A percentile compares a stretch with the other conserved stretches of the same genome.
Evolutionary conservation across 2,329 filamentous ascomycete species (phyloP).

Genomic region (Alternaria triticina): DNA sequence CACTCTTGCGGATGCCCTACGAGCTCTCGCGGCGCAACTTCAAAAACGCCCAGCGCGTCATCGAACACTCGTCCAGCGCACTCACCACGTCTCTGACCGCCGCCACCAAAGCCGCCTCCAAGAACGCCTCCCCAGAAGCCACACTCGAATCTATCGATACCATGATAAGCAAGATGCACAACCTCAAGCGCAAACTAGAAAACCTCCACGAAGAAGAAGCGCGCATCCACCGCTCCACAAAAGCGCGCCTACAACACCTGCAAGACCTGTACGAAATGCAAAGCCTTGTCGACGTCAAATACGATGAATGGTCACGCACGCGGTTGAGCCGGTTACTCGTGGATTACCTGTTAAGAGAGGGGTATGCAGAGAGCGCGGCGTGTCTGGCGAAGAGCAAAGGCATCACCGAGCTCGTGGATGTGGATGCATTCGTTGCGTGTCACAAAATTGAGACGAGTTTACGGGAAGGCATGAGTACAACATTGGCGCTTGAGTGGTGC

Average conservation of each 20-base stretch:
- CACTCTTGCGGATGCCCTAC: slow-evolving; percentile 88
- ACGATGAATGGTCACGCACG: slow-evolving; percentile 85
- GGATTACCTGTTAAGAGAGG: slow-evolving; percentile 88
- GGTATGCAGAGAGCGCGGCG: slow-evolving; percentile 78
- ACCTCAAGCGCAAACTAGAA: slow-evolving; percentile 85
- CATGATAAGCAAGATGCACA: slow-evolving; percentile 85
- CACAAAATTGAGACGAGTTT: slow-evolving; percentile 78
- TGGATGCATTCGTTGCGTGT: slow-evolving; percentile 85
- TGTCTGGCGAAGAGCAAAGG: slow-evolving; percentile 75
- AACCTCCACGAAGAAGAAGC: slow-evolving; percentile 79
- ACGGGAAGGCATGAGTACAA: slow-evolving; percentile 68
- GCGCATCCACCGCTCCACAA: slow-evolving; percentile 74
- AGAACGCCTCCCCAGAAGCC: slow-evolving; percentile 36
- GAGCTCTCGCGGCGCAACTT: slow-evolving; percentile 95
- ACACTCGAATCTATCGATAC: slow-evolving; percentile 81
- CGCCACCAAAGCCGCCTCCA: slow-evolving; percentile 67
- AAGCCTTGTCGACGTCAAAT: slow-evolving; percentile 87
- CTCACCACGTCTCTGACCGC: slow-evolving; percentile 65
- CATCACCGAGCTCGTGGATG: slow-evolving; percentile 83
- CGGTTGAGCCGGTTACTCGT: slow-evolving; percentile 84
- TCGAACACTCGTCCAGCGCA: slow-evolving; percentile 72
- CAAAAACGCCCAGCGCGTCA: slow-evolving; percentile 78
- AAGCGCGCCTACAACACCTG: slow-evolving; percentile 79
- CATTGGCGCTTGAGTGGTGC: slow-evolving; percentile 87
- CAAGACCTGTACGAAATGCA: slow-evolving; percentile 80